These are phyloP conservation scores for Naumovozyma castellii DNA, from an alignment of 805 yeast species.

Conservation along the genomic window DNA sequence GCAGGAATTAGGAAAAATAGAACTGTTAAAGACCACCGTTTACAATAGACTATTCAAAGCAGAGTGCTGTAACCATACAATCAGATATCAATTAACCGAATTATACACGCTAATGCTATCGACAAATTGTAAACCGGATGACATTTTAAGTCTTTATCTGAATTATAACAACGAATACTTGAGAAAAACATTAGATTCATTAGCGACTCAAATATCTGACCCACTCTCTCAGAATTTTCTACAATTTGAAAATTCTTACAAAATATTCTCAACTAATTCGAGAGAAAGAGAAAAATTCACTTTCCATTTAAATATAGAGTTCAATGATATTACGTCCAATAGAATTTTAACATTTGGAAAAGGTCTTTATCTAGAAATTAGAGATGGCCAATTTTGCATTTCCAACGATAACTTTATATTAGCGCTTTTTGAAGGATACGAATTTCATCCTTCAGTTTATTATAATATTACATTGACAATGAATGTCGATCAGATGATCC, in stretches of 20 bases:
- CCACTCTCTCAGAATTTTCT: conserved; percentile 19
- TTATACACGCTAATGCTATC: conserved; percentile 13
- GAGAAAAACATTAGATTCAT: conserved; percentile 8
- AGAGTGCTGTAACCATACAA: neutral
- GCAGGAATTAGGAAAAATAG: conserved; percentile 12
- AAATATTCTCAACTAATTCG: conserved; percentile 7
- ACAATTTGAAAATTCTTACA: conserved; percentile 24
- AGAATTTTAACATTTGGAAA: conserved; percentile 22
- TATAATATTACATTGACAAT: conserved; percentile 16
- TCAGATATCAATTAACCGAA: conserved; percentile 8
- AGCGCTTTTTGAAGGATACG: conserved; percentile 22
- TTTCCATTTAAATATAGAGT: conserved; percentile 23
- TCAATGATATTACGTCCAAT: conserved; percentile 23
- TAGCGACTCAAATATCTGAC: conserved; percentile 14
- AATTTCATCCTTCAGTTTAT: conserved; percentile 14
- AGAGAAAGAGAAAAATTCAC: conserved; percentile 10
- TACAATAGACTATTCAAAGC: conserved; percentile 2
- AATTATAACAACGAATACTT: conserved; percentile 4
- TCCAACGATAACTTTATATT: conserved; percentile 24
- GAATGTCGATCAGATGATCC: conserved; percentile 6
- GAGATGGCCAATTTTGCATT: conserved; percentile 20
- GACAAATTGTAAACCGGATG: conserved; percentile 13
- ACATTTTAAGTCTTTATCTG: conserved; percentile 13
- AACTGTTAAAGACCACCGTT: conserved; percentile 4
- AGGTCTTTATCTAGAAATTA: conserved; percentile 22